Evolutionary conservation across 1,284 basidiomycete species (phyloP), one percentile per base, ranked within the genome.

Genomic region (Ganoderma lucidum): DNA sequence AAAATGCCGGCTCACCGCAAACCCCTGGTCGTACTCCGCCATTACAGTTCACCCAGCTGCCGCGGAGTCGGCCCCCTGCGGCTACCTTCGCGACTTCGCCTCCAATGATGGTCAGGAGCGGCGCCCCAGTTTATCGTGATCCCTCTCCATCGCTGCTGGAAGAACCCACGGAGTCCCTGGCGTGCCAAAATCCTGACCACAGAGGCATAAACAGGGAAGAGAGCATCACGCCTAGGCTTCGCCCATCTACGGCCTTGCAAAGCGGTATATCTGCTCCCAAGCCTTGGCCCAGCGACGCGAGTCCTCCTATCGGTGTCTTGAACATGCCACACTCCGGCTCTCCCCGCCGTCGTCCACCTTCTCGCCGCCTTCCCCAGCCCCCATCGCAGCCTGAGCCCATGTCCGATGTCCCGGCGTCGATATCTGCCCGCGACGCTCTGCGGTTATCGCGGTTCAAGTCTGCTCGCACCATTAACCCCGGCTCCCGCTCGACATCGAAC

Each of bases 351-450:
- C 51, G 3, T 15, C 42, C 17, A n/a, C 41, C 15, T 8, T 45
- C 61, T 28, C 61, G 42, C 12, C 72, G 72, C 2, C 75, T 73
- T 14, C 75, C 75, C 2, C 59, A 59, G 17, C 73, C 73, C 2
- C 75, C 74, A 1, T n/a, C 65, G 3, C 60, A 66, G 17, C 19
- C 56, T 6, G 66, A 66, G 6, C 58, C 30, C 8, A 28, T 63
- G 35, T 61, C 55, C 37, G 61, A 67, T 8, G 63, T 73, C 2
- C 72, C 70, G 1, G 41, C 60, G 6, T 70, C 72, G 0, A 61
- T 70, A 3, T 71, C 72, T 42, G 72, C 72, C 9, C 63, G 71
- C 28, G 72, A 73, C 6, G 55, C 66, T 5, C 64, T 70, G 12
- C 65, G 65, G 9, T n/a, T 63, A 8, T 64, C 71, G 8, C 63